Base-by-base conservation (phyloP, 768 basidiomycete genomes). In the Pisolithus sp. region DNA sequence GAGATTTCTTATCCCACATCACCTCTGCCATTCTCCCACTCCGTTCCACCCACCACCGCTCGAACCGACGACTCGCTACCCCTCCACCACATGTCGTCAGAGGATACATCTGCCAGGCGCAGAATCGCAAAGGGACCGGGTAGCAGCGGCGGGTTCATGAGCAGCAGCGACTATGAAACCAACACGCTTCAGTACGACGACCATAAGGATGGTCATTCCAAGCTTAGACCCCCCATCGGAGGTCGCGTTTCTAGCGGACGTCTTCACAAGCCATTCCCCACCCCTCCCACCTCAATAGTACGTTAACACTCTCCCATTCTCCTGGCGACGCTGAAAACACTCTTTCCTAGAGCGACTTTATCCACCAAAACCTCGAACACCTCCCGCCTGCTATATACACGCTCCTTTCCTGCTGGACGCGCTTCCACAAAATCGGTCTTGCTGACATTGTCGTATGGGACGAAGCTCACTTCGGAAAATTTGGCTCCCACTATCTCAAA, bases 401-500 rank as follows among this genome's bases (percentile, higher is more conserved):
- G 39, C 80, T 95, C 30, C 81, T 97, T 42, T 85, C 93, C 10
- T 93, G 95, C 74, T 92, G 89, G 81, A 96, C 95, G 5, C 86
- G 94, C 26, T 95, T 88, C 69, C 87, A 94, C 75, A 80, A 85
- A 60, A 99, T 99, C 44, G 95, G 96, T 12, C 80, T 83, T 51
- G 78, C 89, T 31, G 79, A 86, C 62, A 65, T 79, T 57, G 95
- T 99, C 69, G 83, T 98, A 53, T 98, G 95, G 96, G 96, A 99
- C 68, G 96, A 99, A 75, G 95, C 96, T 37, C 96, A 99, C 70
- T 99, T 98, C 70, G 96, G 96, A 59, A 98, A 99, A 72, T 98
- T 99, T 71, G 96, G 92, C 47, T 91, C 91, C 47, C 87, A 97
- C 70, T 98, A 99, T 70, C 83, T 99, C 70, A 96, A 97, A 70